Percentiles rank a stretch among this genome's conserved stretches.
Conservation (phyloP, 1,284 basidiomycete genomes). For the Marasmius sp. region DNA sequence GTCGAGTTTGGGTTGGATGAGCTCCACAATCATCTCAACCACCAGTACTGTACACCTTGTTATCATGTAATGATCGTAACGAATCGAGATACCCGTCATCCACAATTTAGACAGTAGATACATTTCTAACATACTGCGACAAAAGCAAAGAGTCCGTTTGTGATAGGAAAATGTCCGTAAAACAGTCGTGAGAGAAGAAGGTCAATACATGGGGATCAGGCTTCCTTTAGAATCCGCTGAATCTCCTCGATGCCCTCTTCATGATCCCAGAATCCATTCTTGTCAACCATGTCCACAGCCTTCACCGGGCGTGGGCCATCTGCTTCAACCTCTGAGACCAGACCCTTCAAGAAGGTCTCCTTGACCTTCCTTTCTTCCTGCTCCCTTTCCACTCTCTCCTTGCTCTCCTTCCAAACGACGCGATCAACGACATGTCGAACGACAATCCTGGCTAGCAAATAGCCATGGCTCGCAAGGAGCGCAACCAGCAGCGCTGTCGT, state of each 20-base stretch:
- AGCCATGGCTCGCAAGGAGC: conserved; percentile 80
- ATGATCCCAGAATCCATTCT: conserved; percentile 57
- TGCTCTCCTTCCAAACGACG: conserved; percentile 71
- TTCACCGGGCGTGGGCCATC: conserved; percentile 2
- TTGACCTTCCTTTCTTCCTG: conserved; percentile 62
- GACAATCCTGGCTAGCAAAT: conserved; percentile 62
- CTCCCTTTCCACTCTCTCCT: conserved; percentile 60
- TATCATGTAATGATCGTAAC: no score
- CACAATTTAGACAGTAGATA: no score
- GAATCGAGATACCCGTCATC: no score
- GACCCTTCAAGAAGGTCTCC: conserved; percentile 54
- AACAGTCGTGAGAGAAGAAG: no score
- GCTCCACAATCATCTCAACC: no score
- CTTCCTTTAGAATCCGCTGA: conserved; percentile 59
- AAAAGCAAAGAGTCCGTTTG: neutral
- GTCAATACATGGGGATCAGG: no score
- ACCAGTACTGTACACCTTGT: no score
- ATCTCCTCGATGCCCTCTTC: conserved; percentile 72
- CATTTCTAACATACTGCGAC: neutral
- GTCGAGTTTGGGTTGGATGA: no score
- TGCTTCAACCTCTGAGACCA: conserved; percentile 17
- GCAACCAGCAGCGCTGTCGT: conserved; percentile 73
- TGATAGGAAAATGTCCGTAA: conserved; percentile 3
- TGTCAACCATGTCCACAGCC: conserved; percentile 22
- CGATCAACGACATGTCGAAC: conserved; percentile 74